Evolutionary conservation across 2,329 filamentous ascomycete species (phyloP).

Genomic region (Fusarium sp.): DNA sequence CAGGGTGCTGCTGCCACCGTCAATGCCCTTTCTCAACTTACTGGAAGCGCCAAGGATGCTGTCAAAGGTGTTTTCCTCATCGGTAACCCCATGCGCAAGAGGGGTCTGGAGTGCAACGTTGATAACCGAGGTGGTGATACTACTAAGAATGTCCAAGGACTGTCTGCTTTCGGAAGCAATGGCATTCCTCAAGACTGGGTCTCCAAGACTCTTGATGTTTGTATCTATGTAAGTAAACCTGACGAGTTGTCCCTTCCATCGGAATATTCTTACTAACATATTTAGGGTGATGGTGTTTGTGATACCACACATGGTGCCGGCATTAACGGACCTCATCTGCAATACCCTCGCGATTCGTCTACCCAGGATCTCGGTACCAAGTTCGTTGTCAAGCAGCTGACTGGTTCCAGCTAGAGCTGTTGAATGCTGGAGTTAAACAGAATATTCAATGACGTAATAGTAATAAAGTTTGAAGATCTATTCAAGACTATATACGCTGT

Average conservation of each 20-base stretch:
- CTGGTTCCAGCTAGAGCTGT: neutral
- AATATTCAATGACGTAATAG: neutral
- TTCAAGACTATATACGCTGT: neutral
- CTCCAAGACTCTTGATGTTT: slow-evolving; percentile 13
- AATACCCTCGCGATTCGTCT: slow-evolving; percentile 2
- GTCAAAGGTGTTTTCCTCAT: slow-evolving; percentile 19
- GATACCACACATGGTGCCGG: slow-evolving; percentile 14
- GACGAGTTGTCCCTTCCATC: accelerated
- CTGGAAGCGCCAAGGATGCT: slow-evolving; percentile 4
- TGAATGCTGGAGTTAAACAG: neutral
- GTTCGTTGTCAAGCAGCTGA: slow-evolving; percentile 17
- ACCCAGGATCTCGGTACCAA: slow-evolving; percentile 15
- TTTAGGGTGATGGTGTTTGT: slow-evolving; percentile 18
- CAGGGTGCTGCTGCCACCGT: slow-evolving; percentile 23
- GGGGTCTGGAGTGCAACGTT: slow-evolving; percentile 13
- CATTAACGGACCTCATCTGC: slow-evolving; percentile 14
- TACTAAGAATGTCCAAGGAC: slow-evolving; percentile 13
- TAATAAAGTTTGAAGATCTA: neutral
- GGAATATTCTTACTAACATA: neutral
- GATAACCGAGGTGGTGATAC: slow-evolving; percentile 15
- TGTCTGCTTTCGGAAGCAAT: neutral
- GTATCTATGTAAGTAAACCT: slow-evolving; percentile 9
- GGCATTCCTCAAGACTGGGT: slow-evolving; percentile 15
- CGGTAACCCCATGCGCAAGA: slow-evolving; percentile 11
- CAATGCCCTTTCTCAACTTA: slow-evolving; percentile 11